Evolutionary conservation across 1,284 basidiomycete genomes (phyloP).

Genomic region (Sphaerobolus stellatus): DNA sequence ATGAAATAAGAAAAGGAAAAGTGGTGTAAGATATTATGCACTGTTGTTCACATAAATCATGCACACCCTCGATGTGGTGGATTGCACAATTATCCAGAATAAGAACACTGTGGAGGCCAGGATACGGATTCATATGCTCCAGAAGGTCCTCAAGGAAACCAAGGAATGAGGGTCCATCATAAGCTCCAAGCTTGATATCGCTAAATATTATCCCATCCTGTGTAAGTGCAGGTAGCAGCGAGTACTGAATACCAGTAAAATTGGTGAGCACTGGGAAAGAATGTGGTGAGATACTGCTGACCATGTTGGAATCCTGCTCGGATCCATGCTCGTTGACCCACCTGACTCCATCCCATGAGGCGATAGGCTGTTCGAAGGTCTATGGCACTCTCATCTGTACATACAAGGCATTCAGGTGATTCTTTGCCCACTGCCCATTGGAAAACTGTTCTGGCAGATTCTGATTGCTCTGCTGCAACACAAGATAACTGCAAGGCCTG

Average conservation of each 20-base stretch:
- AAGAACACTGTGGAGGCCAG: slow-evolving; percentile 24
- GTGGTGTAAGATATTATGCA: slow-evolving; percentile 4
- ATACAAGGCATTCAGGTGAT: slow-evolving; percentile 31
- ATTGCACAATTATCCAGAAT: slow-evolving; percentile 30
- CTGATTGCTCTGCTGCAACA: no score
- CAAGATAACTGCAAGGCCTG: no score
- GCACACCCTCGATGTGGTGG: slow-evolving; percentile 25
- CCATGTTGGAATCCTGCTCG: slow-evolving; percentile 34
- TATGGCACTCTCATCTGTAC: slow-evolving; percentile 34
- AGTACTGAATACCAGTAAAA: slow-evolving; percentile 16
- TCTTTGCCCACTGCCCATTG: slow-evolving; percentile 15
- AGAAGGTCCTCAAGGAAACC: slow-evolving; percentile 18
- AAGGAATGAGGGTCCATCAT: slow-evolving; percentile 21
- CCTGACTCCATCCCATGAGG: slow-evolving; percentile 29
- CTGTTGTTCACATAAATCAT: slow-evolving; percentile 19
- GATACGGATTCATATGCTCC: slow-evolving; percentile 26
- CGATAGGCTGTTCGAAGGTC: slow-evolving; percentile 27
- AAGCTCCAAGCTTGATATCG: slow-evolving; percentile 24
- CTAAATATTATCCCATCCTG: slow-evolving; percentile 20
- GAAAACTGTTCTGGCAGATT: background rate
- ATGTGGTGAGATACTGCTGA: slow-evolving; percentile 23
- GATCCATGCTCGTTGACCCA: slow-evolving; percentile 24
- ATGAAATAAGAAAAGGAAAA: background rate
- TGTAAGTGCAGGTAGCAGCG: slow-evolving; percentile 22
- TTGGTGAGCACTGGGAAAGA: no score